These are phyloP conservation scores for Leccinum griseonigrum DNA, from an alignment of 1,284 basidiomycete genomes.

Conservation along the genomic window DNA sequence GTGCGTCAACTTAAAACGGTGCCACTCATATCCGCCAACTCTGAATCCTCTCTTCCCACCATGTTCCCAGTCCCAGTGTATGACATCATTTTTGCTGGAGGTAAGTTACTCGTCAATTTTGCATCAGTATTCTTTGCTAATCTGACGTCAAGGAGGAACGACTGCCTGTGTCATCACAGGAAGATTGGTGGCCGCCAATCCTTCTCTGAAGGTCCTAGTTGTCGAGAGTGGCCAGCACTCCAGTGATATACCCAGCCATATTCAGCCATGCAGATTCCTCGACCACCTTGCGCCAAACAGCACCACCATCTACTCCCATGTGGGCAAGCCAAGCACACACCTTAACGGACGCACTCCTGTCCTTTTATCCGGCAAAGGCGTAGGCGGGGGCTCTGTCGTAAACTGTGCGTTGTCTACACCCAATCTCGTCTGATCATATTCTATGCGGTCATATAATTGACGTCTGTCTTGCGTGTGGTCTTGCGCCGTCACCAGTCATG, in stretches of 20 bases:
- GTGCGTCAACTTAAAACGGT: too few species aligned
- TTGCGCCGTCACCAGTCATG: not conserved
- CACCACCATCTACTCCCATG: not conserved
- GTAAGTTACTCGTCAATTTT: not conserved
- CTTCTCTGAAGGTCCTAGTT: not conserved
- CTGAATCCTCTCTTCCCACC: not conserved
- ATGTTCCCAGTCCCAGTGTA: not conserved
- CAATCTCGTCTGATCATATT: not conserved
- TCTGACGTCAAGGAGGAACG: not conserved
- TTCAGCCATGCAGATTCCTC: not conserved
- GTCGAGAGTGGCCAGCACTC: not conserved
- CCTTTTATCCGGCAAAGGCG: not conserved
- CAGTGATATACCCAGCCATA: not conserved
- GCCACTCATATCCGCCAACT: too few species aligned
- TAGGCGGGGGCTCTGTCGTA: not conserved
- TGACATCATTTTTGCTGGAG: not conserved
- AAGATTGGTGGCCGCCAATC: not conserved
- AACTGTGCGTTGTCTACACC: not conserved
- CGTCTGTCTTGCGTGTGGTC: not conserved
- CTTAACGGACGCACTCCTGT: not conserved
- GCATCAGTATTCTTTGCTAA: not conserved
- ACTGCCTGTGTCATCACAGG: not conserved
- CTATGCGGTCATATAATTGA: not conserved
- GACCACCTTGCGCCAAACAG: not conserved
- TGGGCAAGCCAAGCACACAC: not conserved